Conservation (phyloP, 1,284 basidiomycete species). For the Athelia psychrophila region DNA sequence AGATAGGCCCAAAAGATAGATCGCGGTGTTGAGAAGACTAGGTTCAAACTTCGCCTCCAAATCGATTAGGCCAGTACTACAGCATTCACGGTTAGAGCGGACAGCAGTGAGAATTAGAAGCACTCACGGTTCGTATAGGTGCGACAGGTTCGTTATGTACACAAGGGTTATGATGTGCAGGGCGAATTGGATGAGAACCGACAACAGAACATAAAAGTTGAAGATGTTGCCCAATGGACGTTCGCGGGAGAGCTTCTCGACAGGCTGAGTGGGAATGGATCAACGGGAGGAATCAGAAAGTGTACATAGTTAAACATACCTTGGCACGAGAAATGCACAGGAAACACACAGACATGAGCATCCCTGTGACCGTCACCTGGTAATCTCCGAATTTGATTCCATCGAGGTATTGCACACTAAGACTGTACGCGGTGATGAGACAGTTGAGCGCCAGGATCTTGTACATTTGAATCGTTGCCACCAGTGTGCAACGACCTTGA, state of each 20-base stretch:
- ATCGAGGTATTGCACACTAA: conserved; percentile 94
- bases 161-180: conserved; percentile 86
- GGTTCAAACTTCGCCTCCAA: conserved; percentile 95
- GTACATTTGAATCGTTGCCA: conserved; percentile 98
- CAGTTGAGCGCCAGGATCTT: conserved; percentile 96
- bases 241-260: conserved; percentile 89
- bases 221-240: conserved; percentile 93
- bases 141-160: conserved; percentile 87
- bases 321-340: conserved; percentile 95
- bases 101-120: conserved; percentile 1
- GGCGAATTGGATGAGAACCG: conserved; percentile 88
- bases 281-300: background rate
- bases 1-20: conserved; percentile 89
- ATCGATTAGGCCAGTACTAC: conserved; percentile 78
- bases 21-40: conserved; percentile 89
- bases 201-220: conserved; percentile 90
- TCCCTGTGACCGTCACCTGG: conserved; percentile 89
- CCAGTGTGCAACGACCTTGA: conserved; percentile 94
- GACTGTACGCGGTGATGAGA: conserved; percentile 92
- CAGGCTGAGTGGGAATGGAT: conserved; percentile 52
- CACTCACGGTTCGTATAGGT: conserved; percentile 74
- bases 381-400: conserved; percentile 99
- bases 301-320: conserved; percentile 41
- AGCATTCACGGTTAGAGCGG: conserved; percentile 7
- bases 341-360: conserved; percentile 97